phyloP scores from a whole-genome alignment of 148 eudicot genomes.

The Salicornia ramosissima region DNA sequence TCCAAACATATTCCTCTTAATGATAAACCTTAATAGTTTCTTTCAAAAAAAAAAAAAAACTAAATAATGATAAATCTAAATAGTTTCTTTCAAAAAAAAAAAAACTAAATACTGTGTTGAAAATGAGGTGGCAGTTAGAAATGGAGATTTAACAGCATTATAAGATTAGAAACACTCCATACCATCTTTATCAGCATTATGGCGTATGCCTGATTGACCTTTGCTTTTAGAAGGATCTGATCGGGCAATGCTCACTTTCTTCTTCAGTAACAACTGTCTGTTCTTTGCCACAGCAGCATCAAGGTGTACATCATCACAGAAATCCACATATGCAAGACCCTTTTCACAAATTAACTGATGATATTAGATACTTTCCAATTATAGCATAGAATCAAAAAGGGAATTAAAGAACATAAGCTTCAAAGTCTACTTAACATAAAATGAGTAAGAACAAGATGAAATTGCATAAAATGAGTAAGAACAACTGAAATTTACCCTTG shows the following conservation, averaged over 20 bases:
- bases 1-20: not conserved
- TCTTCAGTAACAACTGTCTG: constrained; percentile 51
- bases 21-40: not conserved
- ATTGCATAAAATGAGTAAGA: not conserved
- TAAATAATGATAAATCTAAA: too few relatives aligned
- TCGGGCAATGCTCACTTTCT: constrained; percentile 63
- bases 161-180: not conserved
- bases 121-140: not conserved
- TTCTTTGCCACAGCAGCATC: constrained; percentile 76
- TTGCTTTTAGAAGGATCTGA: constrained; percentile 71
- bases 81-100: too few relatives aligned
- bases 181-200: constrained; percentile 36
- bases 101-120: too few relatives aligned
- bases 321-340: constrained; percentile 99
- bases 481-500: constrained; percentile 60
- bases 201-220: constrained; percentile 33
- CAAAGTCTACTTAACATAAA: not conserved
- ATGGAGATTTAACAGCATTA: not conserved
- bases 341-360: constrained; percentile 16
- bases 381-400: constrained; percentile 4
- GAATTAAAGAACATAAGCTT: not conserved
- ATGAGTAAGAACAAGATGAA: not conserved
- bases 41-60: too few relatives aligned
- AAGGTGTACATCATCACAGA: constrained; percentile 70
- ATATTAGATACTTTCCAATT: constrained; percentile 3